A percentile compares a stretch with the other conserved stretches of the same genome.
Evolutionary conservation across 2,329 filamentous ascomycete species (phyloP).

Genomic region (Scolecobasidium constrictum): DNA sequence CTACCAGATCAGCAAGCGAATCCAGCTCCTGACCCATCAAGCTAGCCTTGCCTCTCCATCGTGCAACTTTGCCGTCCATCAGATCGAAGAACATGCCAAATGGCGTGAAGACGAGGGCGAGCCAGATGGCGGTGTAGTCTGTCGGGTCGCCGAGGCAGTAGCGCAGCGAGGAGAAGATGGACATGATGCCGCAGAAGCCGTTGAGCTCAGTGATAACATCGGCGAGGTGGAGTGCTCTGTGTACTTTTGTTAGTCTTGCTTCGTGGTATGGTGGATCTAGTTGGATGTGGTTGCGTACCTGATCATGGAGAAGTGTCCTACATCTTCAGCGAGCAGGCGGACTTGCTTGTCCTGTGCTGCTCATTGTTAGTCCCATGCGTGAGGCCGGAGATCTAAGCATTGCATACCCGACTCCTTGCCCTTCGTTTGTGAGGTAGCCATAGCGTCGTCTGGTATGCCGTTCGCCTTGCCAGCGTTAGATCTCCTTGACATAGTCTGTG

Average conservation of each 20-base stretch:
- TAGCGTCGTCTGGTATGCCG: constrained; percentile 3
- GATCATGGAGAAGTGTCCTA: constrained; percentile 57
- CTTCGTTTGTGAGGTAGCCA: too few species aligned
- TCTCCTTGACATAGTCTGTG: too few species aligned
- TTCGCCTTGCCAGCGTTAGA: too few species aligned
- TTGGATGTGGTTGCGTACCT: constrained; percentile 20
- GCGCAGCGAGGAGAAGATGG: constrained; percentile 86
- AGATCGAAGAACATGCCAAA: constrained; percentile 96
- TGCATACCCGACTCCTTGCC: neutral
- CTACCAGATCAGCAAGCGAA: constrained; percentile 85
- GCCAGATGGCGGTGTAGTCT: constrained; percentile 61
- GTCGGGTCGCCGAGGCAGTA: constrained; percentile 66
- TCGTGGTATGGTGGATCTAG: constrained; percentile 9
- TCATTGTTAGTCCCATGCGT: neutral
- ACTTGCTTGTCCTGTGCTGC: constrained; percentile 65
- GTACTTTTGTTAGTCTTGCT: too few species aligned
- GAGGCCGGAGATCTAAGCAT: too few species aligned
- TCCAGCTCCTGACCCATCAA: constrained; percentile 98
- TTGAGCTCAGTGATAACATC: constrained; percentile 78
- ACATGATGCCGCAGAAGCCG: constrained; percentile 86
- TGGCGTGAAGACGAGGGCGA: constrained; percentile 77
- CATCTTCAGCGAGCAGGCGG: constrained; percentile 56
- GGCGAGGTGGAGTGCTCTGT: constrained; percentile 57
- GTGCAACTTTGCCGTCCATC: constrained; percentile 91
- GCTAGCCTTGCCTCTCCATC: constrained; percentile 94